These are phyloP conservation scores for Theileria annulata DNA, from an alignment of 169 alveolate species.

Conservation along the genomic window DNA sequence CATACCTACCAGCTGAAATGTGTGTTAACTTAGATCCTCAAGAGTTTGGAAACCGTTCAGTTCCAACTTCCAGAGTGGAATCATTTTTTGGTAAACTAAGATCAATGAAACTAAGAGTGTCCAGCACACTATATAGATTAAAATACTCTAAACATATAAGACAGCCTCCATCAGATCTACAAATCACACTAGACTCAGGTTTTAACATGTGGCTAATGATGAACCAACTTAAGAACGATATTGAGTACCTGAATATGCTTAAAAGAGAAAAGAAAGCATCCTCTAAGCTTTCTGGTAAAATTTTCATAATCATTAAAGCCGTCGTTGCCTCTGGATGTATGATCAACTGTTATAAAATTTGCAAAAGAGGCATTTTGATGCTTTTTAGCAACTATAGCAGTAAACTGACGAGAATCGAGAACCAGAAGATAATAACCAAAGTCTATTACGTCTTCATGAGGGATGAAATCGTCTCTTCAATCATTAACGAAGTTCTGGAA, in stretches of 20 bases:
- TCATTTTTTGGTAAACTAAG: neutral
- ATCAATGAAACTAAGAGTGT: neutral
- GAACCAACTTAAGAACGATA: constrained; percentile 32
- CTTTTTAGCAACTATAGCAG: constrained; percentile 8
- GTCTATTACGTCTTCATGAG: constrained; percentile 36
- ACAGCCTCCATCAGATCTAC: neutral
- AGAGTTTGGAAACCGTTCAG: neutral
- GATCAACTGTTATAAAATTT: constrained; percentile 20
- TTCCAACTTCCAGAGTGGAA: neutral
- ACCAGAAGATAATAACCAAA: constrained; percentile 22
- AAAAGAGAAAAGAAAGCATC: constrained; percentile 27
- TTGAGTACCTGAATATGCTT: constrained; percentile 37
- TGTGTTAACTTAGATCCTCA: neutral
- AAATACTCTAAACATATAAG: neutral
- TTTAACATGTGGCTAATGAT: constrained; percentile 13
- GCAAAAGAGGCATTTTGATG: constrained; percentile 17
- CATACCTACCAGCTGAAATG: constrained; percentile 20
- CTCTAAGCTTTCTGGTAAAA: constrained; percentile 19
- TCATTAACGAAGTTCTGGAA: constrained; percentile 35
- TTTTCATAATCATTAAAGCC: constrained; percentile 10
- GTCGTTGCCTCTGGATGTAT: constrained; percentile 30
- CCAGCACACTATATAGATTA: neutral
- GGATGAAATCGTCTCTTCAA: constrained; percentile 30
- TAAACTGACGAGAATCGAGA: neutral
- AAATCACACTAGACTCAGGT: neutral